phyloP scores from a whole-genome alignment of 495 filamentous ascomycete species.

The Xylaria castorea region DNA sequence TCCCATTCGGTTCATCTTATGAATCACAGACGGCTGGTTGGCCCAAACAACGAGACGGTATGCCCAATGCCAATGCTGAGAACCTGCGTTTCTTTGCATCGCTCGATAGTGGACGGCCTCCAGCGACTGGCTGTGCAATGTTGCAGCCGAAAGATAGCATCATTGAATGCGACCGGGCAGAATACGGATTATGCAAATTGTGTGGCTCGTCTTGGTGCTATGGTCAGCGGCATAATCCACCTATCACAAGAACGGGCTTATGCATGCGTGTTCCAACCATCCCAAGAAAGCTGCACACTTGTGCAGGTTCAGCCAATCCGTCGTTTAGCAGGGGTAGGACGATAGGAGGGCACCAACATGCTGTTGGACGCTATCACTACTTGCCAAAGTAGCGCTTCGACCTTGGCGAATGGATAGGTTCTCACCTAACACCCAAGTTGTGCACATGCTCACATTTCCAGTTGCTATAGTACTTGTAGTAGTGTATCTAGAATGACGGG shows the following conservation, averaged over 20 bases:
- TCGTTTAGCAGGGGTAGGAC: slow-evolving; percentile 28
- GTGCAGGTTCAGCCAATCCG: slow-evolving; percentile 32
- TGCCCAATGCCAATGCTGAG: slow-evolving; percentile 23
- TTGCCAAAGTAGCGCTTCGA: slow-evolving; percentile 26
- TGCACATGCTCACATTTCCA: background rate
- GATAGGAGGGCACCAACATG: slow-evolving; percentile 30
- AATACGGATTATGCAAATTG: slow-evolving; percentile 43
- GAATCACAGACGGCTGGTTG: slow-evolving; percentile 24
- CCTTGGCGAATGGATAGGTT: slow-evolving; percentile 20
- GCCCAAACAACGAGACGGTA: slow-evolving; percentile 14
- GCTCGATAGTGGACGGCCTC: slow-evolving; percentile 33
- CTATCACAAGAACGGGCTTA: slow-evolving; percentile 38
- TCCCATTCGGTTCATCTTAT: background rate
- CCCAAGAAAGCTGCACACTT: slow-evolving; percentile 34
- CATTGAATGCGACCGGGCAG: slow-evolving; percentile 34
- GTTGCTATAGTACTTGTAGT: background rate
- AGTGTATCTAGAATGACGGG: background rate
- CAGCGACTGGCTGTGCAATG: slow-evolving; percentile 45
- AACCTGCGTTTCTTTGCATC: slow-evolving; percentile 31
- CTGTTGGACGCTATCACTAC: slow-evolving; percentile 25
- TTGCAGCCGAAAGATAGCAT: slow-evolving; percentile 41
- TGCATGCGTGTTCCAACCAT: slow-evolving; percentile 39
- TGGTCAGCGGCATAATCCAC: slow-evolving; percentile 42
- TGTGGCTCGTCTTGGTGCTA: slow-evolving; percentile 42
- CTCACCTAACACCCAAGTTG: slow-evolving; percentile 10